Base-by-base conservation (phyloP, 1,284 basidiomycete genomes). In the Cutaneotrichosporon cavernicola region DNA sequence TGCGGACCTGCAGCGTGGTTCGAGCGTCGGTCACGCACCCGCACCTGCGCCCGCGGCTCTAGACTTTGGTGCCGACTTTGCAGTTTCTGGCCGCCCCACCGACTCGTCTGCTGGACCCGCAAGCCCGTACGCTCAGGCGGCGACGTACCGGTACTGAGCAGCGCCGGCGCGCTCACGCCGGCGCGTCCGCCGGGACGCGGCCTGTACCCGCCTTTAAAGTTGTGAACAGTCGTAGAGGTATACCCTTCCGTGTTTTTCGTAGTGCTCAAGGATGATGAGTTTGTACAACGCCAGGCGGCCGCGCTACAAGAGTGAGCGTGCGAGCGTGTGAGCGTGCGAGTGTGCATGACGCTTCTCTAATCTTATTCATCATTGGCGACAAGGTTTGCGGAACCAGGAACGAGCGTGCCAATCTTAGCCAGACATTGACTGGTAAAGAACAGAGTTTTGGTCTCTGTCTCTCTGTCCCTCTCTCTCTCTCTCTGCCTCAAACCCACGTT, bases 101-200 rank as follows among this genome's bases (percentile, higher is more conserved):
- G 75, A 72, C 22, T 73, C 72, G 21, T 38, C 50, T n/a, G 56
- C 46, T 26, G 65, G 56, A 31, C 13, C 40, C 5, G 53, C 50
- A 18, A 61, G 66, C 13, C 58, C 75, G 57, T 78, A 78, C 61
- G 75, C 77, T 30, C 76, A 78, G 68, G 77, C 77, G 5, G 74
- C 77, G 14, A 68, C 72, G 38, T 76, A 76, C 64, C 65, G 76
- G 47, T 65, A 68, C 66, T 68, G 50, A 56, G 34, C n/a, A n/a
- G 55, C 18, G 51, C 51, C 31, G 43, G 43, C 43, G 43, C 43
- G 43, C 43, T 46, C 43, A 46, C 43, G 43, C 43, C 43, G 43
- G 4, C 43, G 16, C 40, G 18, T 46, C 18, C 4, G 18, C 18
- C 4, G 40, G 43, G 43, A n/a, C 43, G 43, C 43, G 43, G 18